Conservation (phyloP, 2,329 filamentous ascomycete species). For the Paecilomyces niveus region DNA sequence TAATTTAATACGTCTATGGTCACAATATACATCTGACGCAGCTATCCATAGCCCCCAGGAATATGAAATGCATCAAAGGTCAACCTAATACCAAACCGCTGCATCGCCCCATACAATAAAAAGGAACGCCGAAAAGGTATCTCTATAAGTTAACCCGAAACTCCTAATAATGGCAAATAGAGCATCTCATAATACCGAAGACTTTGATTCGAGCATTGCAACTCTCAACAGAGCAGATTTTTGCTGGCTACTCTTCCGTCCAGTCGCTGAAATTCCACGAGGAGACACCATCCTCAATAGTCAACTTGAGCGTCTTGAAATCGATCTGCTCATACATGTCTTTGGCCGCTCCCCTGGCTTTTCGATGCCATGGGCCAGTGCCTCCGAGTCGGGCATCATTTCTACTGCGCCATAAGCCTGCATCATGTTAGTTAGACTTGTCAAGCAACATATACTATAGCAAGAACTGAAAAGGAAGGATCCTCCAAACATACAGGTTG, state of each 20-base stretch:
- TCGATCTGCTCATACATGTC: conserved; percentile 57
- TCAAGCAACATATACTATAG: neutral
- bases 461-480: neutral
- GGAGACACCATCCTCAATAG: conserved; percentile 57
- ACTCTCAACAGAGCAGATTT: neutral
- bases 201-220: too few species aligned
- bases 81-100: neutral
- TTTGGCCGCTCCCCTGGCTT: conserved; percentile 43
- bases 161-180: too few species aligned
- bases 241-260: conserved; percentile 26
- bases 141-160: neutral
- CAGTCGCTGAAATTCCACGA: conserved; percentile 60
- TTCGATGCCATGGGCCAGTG: conserved; percentile 49
- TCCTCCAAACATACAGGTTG: conserved; percentile 55
- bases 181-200: too few species aligned
- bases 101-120: neutral
- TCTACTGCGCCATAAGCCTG: conserved; percentile 59
- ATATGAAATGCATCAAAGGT: neutral
- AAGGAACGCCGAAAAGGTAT: neutral
- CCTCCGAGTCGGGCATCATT: conserved; percentile 56
- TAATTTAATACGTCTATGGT: too few species aligned
- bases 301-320: conserved; percentile 57
- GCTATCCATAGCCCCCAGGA: neutral
- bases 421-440: conserved; percentile 21
- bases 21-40: neutral